phyloP scores from a whole-genome alignment of 2,329 filamentous ascomycete genomes.

The Esteya vermicola region DNA sequence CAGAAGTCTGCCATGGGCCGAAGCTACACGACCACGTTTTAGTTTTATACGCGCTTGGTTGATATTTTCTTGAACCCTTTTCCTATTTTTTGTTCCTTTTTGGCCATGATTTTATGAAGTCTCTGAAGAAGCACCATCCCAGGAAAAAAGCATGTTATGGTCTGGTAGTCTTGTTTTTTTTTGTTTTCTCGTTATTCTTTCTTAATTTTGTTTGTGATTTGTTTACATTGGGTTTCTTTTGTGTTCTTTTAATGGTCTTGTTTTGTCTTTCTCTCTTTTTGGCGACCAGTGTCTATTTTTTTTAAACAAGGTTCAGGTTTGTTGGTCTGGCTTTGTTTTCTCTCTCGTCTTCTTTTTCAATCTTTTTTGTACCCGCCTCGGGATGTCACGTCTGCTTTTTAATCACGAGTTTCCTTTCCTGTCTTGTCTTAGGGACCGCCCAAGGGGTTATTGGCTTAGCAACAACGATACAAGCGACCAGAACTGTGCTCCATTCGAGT shows the following conservation, averaged over 20 bases:
- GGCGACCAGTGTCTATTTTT: not conserved
- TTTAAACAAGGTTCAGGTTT: too few relatives aligned
- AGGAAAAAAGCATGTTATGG: conserved; percentile 5
- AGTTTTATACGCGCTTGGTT: not conserved
- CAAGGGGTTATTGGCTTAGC: too few relatives aligned
- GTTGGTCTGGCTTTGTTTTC: not conserved
- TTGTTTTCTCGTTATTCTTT: not conserved
- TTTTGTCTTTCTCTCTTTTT: not conserved
- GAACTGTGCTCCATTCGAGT: too few relatives aligned
- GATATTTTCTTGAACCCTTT: not conserved
- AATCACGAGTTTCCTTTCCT: conserved; percentile 1
- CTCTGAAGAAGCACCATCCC: conserved; percentile 9
- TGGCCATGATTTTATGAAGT: conserved; percentile 11
- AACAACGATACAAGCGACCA: too few relatives aligned
- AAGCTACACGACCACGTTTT: conserved; percentile 24
- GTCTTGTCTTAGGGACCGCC: not conserved
- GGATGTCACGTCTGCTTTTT: not conserved
- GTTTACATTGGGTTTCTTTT: not conserved
- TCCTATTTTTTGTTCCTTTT: conserved; percentile 2
- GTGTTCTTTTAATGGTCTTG: not conserved
- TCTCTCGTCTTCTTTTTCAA: not conserved
- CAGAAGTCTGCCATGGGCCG: conserved; percentile 24
- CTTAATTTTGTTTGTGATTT: not conserved
- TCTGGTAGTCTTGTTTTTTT: not conserved
- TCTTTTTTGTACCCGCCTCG: not conserved